A percentile compares a stretch with the other conserved stretches of the same genome.
These are phyloP conservation scores for Escallonia herrerae DNA, from an alignment of 129 eudicot genomes.

Conservation along the genomic window DNA sequence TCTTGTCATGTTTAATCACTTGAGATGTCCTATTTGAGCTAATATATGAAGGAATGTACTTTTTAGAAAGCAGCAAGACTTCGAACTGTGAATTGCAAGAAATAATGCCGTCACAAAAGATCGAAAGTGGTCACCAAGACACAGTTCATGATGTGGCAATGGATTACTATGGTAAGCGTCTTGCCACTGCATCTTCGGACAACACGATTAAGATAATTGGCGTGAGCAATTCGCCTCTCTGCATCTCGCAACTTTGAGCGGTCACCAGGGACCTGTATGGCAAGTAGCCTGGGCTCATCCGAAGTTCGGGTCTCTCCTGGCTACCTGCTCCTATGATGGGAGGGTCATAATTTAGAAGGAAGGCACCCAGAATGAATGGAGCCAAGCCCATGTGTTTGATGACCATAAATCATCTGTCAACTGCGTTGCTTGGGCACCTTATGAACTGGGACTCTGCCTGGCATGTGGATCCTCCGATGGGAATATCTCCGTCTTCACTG, in stretches of 20 bases:
- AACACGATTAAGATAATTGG: slow-evolving; percentile 47
- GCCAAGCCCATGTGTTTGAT: slow-evolving; percentile 41
- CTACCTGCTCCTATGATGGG: slow-evolving; percentile 62
- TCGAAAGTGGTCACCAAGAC: slow-evolving; percentile 47
- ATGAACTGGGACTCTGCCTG: slow-evolving; percentile 50
- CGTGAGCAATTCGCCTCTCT: slow-evolving; percentile 47
- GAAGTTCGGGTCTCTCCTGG: slow-evolving; percentile 49
- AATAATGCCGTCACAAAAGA: slow-evolving; percentile 44
- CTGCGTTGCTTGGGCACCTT: slow-evolving; percentile 64
- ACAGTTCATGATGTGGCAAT: slow-evolving; percentile 45
- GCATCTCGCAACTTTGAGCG: slow-evolving; percentile 53
- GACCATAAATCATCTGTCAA: slow-evolving; percentile 61
- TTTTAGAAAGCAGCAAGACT: no score
- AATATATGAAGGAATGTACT: no score
- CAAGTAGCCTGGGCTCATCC: slow-evolving; percentile 56
- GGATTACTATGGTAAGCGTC: slow-evolving; percentile 51
- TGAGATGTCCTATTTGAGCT: no score
- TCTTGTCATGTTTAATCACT: no score
- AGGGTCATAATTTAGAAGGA: slow-evolving; percentile 60
- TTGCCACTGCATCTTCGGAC: slow-evolving; percentile 53
- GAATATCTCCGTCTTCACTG: slow-evolving; percentile 46
- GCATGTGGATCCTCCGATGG: slow-evolving; percentile 68
- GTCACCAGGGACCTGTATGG: slow-evolving; percentile 64
- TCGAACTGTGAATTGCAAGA: not conserved
- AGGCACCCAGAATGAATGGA: slow-evolving; percentile 48